Conservation (phyloP, 2,329 filamentous ascomycete species). For the Parasarocladium wereldwijsianum region DNA sequence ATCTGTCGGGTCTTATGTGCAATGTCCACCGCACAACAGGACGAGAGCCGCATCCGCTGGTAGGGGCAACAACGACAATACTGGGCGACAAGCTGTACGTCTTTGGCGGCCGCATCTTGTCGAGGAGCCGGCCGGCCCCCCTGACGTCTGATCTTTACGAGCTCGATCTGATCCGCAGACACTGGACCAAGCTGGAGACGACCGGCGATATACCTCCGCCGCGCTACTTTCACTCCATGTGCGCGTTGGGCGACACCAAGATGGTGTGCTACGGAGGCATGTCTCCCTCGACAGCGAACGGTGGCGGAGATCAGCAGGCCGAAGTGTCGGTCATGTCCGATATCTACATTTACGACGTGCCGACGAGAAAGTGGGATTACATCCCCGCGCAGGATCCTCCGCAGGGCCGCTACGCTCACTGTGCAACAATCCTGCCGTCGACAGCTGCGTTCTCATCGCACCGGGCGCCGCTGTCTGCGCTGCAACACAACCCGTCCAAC, state of each 20-base stretch:
- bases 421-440: constrained; percentile 81
- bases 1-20: constrained; percentile 53
- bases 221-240: constrained; percentile 95
- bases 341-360: constrained; percentile 86
- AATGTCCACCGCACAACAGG: constrained; percentile 78
- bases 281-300: constrained; percentile 54
- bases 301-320: constrained; percentile 44
- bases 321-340: constrained; percentile 97
- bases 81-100: constrained; percentile 93
- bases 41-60: constrained; percentile 75
- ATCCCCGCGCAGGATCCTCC: constrained; percentile 69
- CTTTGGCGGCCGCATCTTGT: constrained; percentile 82
- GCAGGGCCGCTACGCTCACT: constrained; percentile 92
- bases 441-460: constrained; percentile 76
- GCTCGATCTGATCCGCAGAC: constrained; percentile 74
- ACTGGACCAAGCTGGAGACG: constrained; percentile 85
- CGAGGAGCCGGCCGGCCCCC: constrained; percentile 62
- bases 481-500: constrained; percentile 77
- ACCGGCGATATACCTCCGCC: constrained; percentile 77
- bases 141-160: constrained; percentile 88
- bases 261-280: constrained; percentile 97
- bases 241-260: constrained; percentile 83
- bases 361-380: constrained; percentile 69
- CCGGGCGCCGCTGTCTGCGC: constrained; percentile 68
- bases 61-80: constrained; percentile 90